These are phyloP conservation scores for Carallia pectinifolia DNA, from an alignment of 345 rosid genomes.

Conservation along the genomic window DNA sequence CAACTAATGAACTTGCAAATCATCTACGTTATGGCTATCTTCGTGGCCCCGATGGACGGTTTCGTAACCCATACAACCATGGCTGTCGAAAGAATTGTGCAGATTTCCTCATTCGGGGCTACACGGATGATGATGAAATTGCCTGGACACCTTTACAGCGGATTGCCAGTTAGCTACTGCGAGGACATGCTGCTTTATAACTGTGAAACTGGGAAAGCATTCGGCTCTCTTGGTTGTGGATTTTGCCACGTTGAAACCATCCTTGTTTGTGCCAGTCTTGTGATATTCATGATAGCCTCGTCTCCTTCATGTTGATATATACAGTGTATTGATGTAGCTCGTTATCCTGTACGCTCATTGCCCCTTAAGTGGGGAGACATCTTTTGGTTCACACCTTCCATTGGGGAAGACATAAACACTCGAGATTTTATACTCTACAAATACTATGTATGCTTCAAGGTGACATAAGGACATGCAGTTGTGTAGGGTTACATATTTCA, in stretches of 20 bases:
- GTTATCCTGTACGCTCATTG: too few species aligned
- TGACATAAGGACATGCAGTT: too few species aligned
- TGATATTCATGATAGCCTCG: not conserved
- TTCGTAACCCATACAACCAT: conserved; percentile 86
- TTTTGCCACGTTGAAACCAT: not conserved
- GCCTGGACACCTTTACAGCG: conserved; percentile 66
- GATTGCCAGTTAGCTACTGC: conserved; percentile 31
- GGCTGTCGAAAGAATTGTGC: conserved; percentile 85
- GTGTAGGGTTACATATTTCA: too few species aligned
- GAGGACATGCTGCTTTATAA: too few species aligned
- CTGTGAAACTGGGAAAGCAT: too few species aligned
- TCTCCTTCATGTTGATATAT: not conserved
- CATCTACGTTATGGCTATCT: conserved; percentile 67
- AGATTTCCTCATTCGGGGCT: conserved; percentile 69
- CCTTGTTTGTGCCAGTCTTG: not conserved
- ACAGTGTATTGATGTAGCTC: not conserved
- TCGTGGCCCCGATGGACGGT: conserved; percentile 73
- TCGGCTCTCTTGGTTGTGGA: not conserved
- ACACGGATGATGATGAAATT: conserved; percentile 70
- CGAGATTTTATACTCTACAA: too few species aligned
- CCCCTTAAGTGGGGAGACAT: too few species aligned
- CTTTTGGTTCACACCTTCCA: too few species aligned
- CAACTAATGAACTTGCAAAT: conserved; percentile 85
- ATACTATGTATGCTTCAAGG: too few species aligned
- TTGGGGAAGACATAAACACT: too few species aligned